phyloP scores from a whole-genome alignment of 441 rosid species.

The Brassica hybrid region DNA sequence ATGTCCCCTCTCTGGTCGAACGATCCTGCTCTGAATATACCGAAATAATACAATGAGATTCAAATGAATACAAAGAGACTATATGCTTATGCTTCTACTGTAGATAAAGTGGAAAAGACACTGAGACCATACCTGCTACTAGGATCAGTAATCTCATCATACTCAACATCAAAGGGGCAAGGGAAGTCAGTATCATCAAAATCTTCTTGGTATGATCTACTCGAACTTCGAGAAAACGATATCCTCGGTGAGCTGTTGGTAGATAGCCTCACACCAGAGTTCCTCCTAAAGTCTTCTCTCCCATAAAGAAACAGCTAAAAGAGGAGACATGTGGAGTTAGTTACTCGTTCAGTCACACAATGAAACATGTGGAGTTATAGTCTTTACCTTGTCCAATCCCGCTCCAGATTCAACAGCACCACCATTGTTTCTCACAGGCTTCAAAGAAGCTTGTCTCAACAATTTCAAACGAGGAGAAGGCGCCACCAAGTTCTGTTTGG shows the following conservation, averaged over 20 bases:
- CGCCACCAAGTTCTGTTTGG: slow-evolving; percentile 54
- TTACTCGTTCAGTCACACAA: slow-evolving; percentile 14
- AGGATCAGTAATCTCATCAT: slow-evolving; percentile 64
- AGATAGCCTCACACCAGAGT: slow-evolving; percentile 56
- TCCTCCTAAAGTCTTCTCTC: slow-evolving; percentile 62
- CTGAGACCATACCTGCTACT: slow-evolving; percentile 65
- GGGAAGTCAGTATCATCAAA: slow-evolving; percentile 74
- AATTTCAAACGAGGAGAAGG: slow-evolving; percentile 64
- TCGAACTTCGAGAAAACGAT: slow-evolving; percentile 70
- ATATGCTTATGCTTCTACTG: background rate
- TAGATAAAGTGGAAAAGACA: slow-evolving; percentile 8
- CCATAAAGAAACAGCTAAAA: slow-evolving; percentile 55
- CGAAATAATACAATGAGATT: background rate
- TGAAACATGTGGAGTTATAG: slow-evolving; percentile 15
- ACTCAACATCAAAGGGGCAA: slow-evolving; percentile 84
- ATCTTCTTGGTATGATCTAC: slow-evolving; percentile 79
- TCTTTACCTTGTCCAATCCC: slow-evolving; percentile 69
- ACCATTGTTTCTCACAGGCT: slow-evolving; percentile 49
- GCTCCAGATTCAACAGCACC: slow-evolving; percentile 50
- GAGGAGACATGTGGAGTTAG: no score
- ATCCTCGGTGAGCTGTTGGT: slow-evolving; percentile 56
- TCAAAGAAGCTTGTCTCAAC: slow-evolving; percentile 48
- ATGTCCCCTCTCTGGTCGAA: slow-evolving; percentile 60
- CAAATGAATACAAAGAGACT: background rate
- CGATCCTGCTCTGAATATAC: slow-evolving; percentile 56